Percentiles rank a stretch among this genome's conserved stretches.
These are phyloP conservation scores for Sporisorium graminicola DNA, from an alignment of 1,284 basidiomycete genomes.

Conservation along the genomic window DNA sequence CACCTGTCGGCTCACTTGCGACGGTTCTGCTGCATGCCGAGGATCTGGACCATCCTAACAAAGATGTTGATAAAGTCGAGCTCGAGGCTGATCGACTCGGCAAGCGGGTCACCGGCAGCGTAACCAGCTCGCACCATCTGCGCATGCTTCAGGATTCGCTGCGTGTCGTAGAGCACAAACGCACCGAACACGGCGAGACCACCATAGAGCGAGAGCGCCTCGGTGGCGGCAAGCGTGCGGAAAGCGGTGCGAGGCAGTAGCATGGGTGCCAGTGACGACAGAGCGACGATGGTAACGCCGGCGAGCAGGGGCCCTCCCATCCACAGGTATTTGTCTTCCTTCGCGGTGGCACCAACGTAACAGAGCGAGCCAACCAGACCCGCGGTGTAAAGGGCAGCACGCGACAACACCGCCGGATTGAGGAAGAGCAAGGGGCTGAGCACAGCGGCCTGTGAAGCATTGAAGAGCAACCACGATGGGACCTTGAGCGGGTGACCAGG, in stretches of 20 bases:
- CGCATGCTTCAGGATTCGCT: constrained; percentile 83
- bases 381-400: constrained; percentile 88
- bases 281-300: constrained; percentile 84
- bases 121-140: constrained; percentile 79
- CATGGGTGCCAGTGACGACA: constrained; percentile 87
- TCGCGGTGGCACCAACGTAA: constrained; percentile 89
- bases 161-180: constrained; percentile 87
- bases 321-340: constrained; percentile 85
- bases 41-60: constrained; percentile 84
- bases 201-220: constrained; percentile 81
- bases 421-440: constrained; percentile 79
- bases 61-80: constrained; percentile 83
- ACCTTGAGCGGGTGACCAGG: constrained; percentile 69
- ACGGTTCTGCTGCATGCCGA: constrained; percentile 73
- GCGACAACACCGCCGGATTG: constrained; percentile 84
- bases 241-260: constrained; percentile 82
- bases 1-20: constrained; percentile 47
- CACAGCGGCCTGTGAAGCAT: constrained; percentile 86
- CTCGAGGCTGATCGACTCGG: constrained; percentile 80
- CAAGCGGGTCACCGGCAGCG: constrained; percentile 80
- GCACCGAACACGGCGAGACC: constrained; percentile 88
- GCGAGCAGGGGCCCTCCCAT: constrained; percentile 79
- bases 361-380: constrained; percentile 84
- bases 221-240: constrained; percentile 80
- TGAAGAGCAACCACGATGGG: constrained; percentile 76